Percentiles rank a stretch among this genome's conserved stretches.
Evolutionary conservation across 176 grass and related monocot species (phyloP).

Genomic region (Paspalum vaginatum): DNA sequence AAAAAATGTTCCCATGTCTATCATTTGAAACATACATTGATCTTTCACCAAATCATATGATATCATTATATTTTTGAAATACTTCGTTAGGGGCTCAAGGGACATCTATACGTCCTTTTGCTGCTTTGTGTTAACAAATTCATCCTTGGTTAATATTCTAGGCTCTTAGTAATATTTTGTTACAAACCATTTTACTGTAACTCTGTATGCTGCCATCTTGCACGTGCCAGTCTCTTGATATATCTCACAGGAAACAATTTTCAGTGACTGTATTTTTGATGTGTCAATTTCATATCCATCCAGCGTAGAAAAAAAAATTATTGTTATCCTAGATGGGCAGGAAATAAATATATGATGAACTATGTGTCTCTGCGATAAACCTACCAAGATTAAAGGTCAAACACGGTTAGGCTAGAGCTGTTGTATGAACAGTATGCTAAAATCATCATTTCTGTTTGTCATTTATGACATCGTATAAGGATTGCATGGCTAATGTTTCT

Average conservation of each 20-base stretch:
- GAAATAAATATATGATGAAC: neutral
- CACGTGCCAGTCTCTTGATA: slow-evolving; percentile 5
- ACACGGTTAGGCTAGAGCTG: slow-evolving; percentile 14
- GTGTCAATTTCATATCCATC: slow-evolving; percentile 2
- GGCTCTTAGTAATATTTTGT: too few species aligned
- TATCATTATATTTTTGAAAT: slow-evolving; percentile 1
- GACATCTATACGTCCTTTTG: neutral
- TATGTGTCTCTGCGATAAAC: neutral
- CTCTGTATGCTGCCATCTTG: slow-evolving; percentile 7
- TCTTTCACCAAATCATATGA: neutral
- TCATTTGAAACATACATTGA: slow-evolving; percentile 34
- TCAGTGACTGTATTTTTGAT: neutral
- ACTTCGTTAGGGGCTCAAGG: neutral
- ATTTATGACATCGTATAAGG: neutral
- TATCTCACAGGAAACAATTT: slow-evolving; percentile 1
- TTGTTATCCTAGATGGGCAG: neutral
- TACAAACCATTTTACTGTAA: neutral
- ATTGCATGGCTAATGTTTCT: neutral
- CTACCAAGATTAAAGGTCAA: slow-evolving; percentile 6
- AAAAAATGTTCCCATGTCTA: neutral
- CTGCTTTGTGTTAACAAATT: slow-evolving; percentile 4
- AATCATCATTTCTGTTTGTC: neutral
- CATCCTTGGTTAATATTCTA: neutral
- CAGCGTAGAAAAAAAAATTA: neutral
- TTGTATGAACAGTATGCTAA: neutral